phyloP scores from a whole-genome alignment of 2,329 filamentous ascomycete genomes.

The Aspergillus cejpii region DNA sequence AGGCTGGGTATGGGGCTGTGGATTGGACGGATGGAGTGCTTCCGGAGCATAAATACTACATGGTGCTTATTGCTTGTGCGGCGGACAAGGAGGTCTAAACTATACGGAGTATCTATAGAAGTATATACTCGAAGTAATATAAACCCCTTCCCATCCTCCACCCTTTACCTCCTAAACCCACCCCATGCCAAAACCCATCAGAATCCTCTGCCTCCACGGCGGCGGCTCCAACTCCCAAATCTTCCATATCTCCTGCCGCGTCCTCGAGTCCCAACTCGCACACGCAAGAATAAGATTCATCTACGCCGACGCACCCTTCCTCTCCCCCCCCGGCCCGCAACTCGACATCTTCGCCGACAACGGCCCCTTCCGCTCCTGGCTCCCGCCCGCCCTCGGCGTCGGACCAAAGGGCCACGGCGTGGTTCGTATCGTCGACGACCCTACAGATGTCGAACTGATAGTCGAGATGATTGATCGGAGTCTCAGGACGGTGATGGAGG shows the following conservation, averaged over 20 bases:
- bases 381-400: conserved; percentile 36
- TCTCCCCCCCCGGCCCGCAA: conserved; percentile 54
- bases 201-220: conserved; percentile 71
- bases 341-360: conserved; percentile 57
- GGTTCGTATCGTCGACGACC: conserved; percentile 42
- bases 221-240: conserved; percentile 66
- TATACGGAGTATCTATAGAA: too few relatives aligned
- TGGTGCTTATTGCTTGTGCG: neutral
- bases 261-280: conserved; percentile 45
- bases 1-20: conserved; percentile 29
- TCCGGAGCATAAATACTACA: conserved; percentile 12
- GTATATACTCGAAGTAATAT: neutral
- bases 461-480: conserved; percentile 29
- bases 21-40: conserved; percentile 30
- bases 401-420: neutral
- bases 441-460: conserved; percentile 27
- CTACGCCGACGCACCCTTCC: conserved; percentile 64
- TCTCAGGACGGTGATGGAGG: conserved; percentile 37
- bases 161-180: too few relatives aligned
- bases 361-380: conserved; percentile 59
- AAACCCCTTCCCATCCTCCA: conserved; percentile 2
- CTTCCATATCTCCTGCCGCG: conserved; percentile 62
- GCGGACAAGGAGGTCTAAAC: neutral
- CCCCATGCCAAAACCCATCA: too few relatives aligned
- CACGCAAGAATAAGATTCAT: conserved; percentile 61